Conservation (phyloP, 257 asterid species). For the Rehmannia glutinosa region DNA sequence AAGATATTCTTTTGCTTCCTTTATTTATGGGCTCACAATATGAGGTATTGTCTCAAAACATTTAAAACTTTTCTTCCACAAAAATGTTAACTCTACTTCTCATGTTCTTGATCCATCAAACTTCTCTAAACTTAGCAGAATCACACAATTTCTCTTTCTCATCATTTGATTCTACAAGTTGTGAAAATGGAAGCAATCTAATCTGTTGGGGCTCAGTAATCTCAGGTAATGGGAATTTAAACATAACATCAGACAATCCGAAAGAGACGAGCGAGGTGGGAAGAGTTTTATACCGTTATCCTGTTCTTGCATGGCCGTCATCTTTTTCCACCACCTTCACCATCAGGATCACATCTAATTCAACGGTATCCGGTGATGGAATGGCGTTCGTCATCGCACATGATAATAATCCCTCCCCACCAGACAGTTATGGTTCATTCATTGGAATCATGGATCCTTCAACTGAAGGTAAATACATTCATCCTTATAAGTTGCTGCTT, state of each 20-base stretch:
- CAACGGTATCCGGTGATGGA: slow-evolving; percentile 54
- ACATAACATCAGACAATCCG: slow-evolving; percentile 33
- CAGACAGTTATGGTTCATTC: slow-evolving; percentile 56
- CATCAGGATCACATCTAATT: slow-evolving; percentile 35
- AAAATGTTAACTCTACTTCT: slow-evolving; percentile 29
- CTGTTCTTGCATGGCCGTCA: slow-evolving; percentile 50
- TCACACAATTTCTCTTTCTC: slow-evolving; percentile 50
- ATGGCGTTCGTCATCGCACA: slow-evolving; percentile 57
- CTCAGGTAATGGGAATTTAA: slow-evolving; percentile 35
- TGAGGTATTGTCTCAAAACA: too few relatives aligned
- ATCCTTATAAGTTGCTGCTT: background rate
- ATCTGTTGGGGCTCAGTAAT: slow-evolving; percentile 62
- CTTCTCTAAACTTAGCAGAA: slow-evolving; percentile 20
- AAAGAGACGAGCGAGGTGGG: slow-evolving; percentile 34
- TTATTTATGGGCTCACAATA: background rate
- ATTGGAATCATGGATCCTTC: slow-evolving; percentile 66
- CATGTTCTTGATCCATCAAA: slow-evolving; percentile 28
- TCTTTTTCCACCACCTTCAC: slow-evolving; percentile 55
- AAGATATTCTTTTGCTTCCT: background rate
- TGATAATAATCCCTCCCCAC: slow-evolving; percentile 52
- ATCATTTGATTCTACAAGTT: slow-evolving; percentile 41
- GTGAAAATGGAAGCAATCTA: slow-evolving; percentile 27
- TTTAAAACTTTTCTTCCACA: background rate
- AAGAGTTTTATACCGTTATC: slow-evolving; percentile 43
- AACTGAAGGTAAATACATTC: slow-evolving; percentile 72